Percentiles rank a stretch among this genome's conserved stretches.
Evolutionary conservation across 176 grass and related monocot species (phyloP).

Genomic region (Rhynchospora tenuis): DNA sequence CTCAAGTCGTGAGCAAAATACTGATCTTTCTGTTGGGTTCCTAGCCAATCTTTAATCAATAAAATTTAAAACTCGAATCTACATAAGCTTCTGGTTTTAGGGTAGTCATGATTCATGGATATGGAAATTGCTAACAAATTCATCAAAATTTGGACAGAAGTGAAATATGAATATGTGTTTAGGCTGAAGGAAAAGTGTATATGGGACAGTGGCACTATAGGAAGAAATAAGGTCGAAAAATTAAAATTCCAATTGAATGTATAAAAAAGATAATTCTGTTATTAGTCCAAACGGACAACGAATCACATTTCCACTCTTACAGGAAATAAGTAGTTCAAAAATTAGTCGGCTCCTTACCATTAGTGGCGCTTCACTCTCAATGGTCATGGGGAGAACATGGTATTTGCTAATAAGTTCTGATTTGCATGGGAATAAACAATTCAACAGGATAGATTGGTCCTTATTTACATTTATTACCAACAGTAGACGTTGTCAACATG

Average conservation of each 20-base stretch:
- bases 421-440: constrained; percentile 6
- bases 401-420: background rate
- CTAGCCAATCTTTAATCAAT: background rate
- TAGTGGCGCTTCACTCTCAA: background rate
- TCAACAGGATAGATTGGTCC: background rate
- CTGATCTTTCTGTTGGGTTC: background rate
- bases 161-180: background rate
- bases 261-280: background rate
- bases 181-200: background rate
- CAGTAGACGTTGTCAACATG: background rate
- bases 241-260: background rate
- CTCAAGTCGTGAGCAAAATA: background rate
- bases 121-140: background rate
- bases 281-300: background rate
- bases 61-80: background rate
- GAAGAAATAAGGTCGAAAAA: background rate
- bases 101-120: background rate
- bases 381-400: background rate
- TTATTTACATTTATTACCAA: background rate
- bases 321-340: background rate
- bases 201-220: background rate
- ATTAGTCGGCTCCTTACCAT: background rate
- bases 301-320: background rate
- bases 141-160: background rate
- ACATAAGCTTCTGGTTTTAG: background rate